Evolutionary conservation across 305 asterid species (phyloP), one percentile per base, ranked within the genome.

Genomic region (Rubia balearica): DNA sequence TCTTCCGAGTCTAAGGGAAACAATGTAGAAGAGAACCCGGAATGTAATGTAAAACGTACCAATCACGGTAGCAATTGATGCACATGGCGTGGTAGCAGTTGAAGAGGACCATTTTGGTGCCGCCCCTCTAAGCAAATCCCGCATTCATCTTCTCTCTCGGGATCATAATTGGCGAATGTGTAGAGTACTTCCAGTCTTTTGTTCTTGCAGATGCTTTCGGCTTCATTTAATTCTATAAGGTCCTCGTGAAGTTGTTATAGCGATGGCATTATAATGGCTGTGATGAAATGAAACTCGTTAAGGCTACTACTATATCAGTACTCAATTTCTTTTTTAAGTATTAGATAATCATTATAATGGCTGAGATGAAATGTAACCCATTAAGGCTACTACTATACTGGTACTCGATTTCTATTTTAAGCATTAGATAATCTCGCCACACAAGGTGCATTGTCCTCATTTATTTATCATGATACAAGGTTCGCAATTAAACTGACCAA

Each of bases 181-280:
- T 57, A 73, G 43, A 73, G 80, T 38, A 77, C 80, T 71, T 79
- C 84, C 68, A 74, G 71, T 71, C 72, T 82, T 8, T 51, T 51
- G 79, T 81, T 87, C 87, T 83, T 78, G 71, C 70, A 61, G 65
- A 30, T 77, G 67, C 78, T 81, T 10, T 80, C 76, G 33, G 66
- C 71, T 27, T 65, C 77, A n/a, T 77, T 83, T 14, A 73, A 69
- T 73, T 83, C 97, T 30, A 77, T 89, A 66, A 87, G 73, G 82
- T 84, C 84, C 11, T 74, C 75, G 68, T 92, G 95, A 71, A 92
- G 90, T 78, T 81, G 87, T 78, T 86, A 81, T 40, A 90, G 89
- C 19, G 97, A 85, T 4, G 97, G 98, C 79, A 92, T 72, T 87
- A 92, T 92, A 69, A 90, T 79, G 65, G 91, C 96, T 90, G 90